Percentiles rank a stretch among this genome's conserved stretches.
Conservation (phyloP, 208 protist species). For the Polymyxa betae region DNA sequence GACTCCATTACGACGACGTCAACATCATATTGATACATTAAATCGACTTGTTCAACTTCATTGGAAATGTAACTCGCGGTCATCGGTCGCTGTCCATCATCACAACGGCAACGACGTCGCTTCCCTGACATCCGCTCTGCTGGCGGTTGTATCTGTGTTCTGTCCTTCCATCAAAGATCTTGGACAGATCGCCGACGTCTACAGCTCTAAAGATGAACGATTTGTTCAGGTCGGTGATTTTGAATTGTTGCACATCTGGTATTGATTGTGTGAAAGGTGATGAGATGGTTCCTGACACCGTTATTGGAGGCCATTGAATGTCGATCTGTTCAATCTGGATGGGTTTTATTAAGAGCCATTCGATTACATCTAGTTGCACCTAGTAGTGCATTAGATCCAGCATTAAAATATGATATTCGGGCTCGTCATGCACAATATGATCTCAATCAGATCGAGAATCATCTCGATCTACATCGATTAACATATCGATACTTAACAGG, state of each 20-base stretch:
- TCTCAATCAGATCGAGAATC: background rate
- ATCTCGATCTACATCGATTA: background rate
- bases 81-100: too few relatives aligned
- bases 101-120: too few relatives aligned
- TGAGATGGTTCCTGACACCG: background rate
- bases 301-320: background rate
- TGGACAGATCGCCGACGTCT: background rate
- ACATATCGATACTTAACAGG: background rate
- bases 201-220: background rate
- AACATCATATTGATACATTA: background rate
- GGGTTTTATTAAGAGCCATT: background rate
- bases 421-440: background rate
- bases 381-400: background rate
- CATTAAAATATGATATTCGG: slow-evolving; percentile 1
- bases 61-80: background rate
- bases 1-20: background rate
- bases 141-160: too few relatives aligned
- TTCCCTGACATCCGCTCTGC: too few relatives aligned
- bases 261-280: background rate
- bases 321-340: slow-evolving; percentile 1
- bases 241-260: background rate
- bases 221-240: background rate
- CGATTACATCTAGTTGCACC: slow-evolving; percentile 16
- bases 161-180: too few relatives aligned
- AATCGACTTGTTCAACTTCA: background rate